phyloP scores from a whole-genome alignment of 1,139 yeast species.

The Candida gigantensis region DNA sequence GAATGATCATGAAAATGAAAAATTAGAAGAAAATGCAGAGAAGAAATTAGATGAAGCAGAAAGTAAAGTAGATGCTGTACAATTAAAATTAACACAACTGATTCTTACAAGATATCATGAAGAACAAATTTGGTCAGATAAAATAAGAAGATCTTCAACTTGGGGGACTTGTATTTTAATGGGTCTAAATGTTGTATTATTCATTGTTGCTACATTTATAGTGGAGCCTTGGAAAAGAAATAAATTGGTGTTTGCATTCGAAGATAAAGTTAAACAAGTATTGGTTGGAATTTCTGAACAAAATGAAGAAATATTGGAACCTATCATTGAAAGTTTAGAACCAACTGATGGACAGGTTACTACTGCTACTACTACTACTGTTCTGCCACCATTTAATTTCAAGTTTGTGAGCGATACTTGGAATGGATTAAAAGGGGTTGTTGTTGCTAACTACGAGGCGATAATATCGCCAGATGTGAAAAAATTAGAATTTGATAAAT shows the following conservation, averaged over 20 bases:
- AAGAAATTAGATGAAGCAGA: slow-evolving; percentile 58
- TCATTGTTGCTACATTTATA: slow-evolving; percentile 77
- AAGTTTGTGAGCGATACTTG: slow-evolving; percentile 16
- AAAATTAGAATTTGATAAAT: slow-evolving; percentile 23
- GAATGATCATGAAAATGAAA: slow-evolving; percentile 77
- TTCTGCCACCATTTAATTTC: slow-evolving; percentile 3
- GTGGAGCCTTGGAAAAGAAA: slow-evolving; percentile 95
- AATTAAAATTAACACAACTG: slow-evolving; percentile 67
- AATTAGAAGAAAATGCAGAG: slow-evolving; percentile 57
- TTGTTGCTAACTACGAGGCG: slow-evolving; percentile 19
- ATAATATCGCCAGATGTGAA: slow-evolving; percentile 21
- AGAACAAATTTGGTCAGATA: slow-evolving; percentile 98
- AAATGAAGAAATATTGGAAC: slow-evolving; percentile 13
- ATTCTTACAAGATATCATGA: slow-evolving; percentile 91
- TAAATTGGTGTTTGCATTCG: slow-evolving; percentile 79
- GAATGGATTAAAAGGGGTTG: slow-evolving; percentile 18
- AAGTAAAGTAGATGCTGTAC: slow-evolving; percentile 65
- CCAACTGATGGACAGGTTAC: slow-evolving; percentile 10
- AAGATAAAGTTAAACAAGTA: slow-evolving; percentile 67
- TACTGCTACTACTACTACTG: too few species aligned
- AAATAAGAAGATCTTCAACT: slow-evolving; percentile 88
- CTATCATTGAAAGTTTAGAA: slow-evolving; percentile 15
- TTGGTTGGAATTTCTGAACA: slow-evolving; percentile 34
- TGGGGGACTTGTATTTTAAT: slow-evolving; percentile 95
- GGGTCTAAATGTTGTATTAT: slow-evolving; percentile 81